These are phyloP conservation scores for Fusarium penzigii DNA, from an alignment of 2,329 filamentous ascomycete species.

Conservation along the genomic window DNA sequence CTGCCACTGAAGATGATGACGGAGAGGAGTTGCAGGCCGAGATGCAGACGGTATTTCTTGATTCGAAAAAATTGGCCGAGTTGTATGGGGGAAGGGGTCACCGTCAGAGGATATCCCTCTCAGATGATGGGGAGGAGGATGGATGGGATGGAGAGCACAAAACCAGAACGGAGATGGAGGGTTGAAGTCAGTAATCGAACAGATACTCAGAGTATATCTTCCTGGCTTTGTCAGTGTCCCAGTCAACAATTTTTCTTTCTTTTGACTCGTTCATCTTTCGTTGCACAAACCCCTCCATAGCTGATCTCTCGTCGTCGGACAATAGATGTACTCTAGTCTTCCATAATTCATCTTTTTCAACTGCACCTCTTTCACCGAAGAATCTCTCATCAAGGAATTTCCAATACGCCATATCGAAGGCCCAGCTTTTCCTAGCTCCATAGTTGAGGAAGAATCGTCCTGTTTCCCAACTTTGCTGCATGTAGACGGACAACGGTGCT, in stretches of 20 bases:
- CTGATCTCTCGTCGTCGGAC: slow-evolving; percentile 21
- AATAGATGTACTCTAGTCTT: slow-evolving; percentile 32
- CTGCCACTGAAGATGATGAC: slow-evolving; percentile 6
- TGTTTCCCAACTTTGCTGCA: slow-evolving; percentile 40
- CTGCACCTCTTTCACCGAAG: slow-evolving; percentile 24
- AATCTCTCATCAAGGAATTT: slow-evolving; percentile 36
- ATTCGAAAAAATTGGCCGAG: slow-evolving; percentile 11
- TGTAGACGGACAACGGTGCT: slow-evolving; percentile 31
- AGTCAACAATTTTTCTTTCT: slow-evolving; percentile 27
- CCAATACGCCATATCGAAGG: slow-evolving; percentile 40
- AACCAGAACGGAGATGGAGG: slow-evolving; percentile 19
- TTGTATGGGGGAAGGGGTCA: slow-evolving; percentile 10
- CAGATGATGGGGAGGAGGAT: slow-evolving; percentile 19
- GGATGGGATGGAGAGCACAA: slow-evolving; percentile 20
- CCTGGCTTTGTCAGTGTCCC: slow-evolving; percentile 13
- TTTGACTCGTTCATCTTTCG: slow-evolving; percentile 33
- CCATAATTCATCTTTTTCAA: slow-evolving; percentile 22
- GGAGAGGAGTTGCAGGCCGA: slow-evolving; percentile 12
- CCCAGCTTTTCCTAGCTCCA: slow-evolving; percentile 39
- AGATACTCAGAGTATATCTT: neutral
- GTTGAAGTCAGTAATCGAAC: neutral
- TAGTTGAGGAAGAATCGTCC: slow-evolving; percentile 36
- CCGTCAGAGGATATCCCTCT: neutral
- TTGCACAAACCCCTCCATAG: slow-evolving; percentile 33
- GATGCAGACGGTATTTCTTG: slow-evolving; percentile 19